Evolutionary conservation across 2,329 filamentous ascomycete genomes (phyloP), one percentile per base, ranked within the genome.

Genomic region (Myriangium duriaei): DNA sequence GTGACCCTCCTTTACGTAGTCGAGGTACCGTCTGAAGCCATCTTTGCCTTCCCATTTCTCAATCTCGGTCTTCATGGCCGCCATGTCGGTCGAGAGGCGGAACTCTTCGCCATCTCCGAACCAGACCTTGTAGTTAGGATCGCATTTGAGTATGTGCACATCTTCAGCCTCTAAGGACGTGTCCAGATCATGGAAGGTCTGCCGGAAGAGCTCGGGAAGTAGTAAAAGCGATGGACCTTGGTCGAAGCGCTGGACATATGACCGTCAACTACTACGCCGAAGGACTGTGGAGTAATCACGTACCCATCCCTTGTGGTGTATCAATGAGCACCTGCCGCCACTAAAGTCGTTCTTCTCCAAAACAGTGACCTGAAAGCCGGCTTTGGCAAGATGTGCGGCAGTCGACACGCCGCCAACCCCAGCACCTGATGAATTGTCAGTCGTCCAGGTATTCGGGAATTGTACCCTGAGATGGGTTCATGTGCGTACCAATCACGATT

Each of bases 321-420:
- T 67, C 16, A 84, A 58, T 31, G 73, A 79, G 58, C 79, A 85
- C 39, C 81, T 66, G 3, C 81, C 81, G 32, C 81, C 81, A 0
- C 74, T 77, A 53, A 81, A 81, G 40, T 62, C 61, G 51, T 85
- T 84, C 64, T 84, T 84, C 57, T 86, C 81, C n/a, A 85, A 60
- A 2, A 85, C 76, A 0, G 78, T 84, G n/a, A 85, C 80, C 21
- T 67, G 55, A 54, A 79, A 76, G 28, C 80, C 81, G 2, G 78
- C 71, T 51, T 77, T 78, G 34, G 78, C 76, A 9, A 85, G 70
- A 32, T 80, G 73, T 2, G 80, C 79, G 40, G 81, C 77, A 2
- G 74, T 75, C n/a, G 77, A 71, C 30, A 82, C 72, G 42, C 80
- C 80, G 35, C 80, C 81, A 32, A 74, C 74, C 42, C 81, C 81